Conservation (phyloP, 805 yeast species). For the Kuraishia cidri region DNA sequence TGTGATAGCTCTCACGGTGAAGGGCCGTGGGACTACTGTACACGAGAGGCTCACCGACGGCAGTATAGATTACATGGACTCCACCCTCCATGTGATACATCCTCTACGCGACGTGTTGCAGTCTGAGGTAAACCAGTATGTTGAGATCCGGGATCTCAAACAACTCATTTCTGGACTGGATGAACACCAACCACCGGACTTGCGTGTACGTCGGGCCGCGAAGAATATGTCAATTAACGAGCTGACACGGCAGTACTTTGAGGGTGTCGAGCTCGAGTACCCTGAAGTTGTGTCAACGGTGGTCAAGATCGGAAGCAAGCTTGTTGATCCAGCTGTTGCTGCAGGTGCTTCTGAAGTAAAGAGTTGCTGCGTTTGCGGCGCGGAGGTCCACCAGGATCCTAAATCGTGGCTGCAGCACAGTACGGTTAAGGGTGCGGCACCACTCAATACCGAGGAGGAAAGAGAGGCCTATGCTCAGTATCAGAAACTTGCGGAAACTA, state of each 20-base stretch:
- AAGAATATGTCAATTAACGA: slow-evolving; percentile 79
- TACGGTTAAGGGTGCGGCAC: slow-evolving; percentile 50
- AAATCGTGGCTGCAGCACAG: slow-evolving; percentile 59
- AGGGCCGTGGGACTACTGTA: slow-evolving; percentile 75
- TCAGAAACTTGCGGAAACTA: too few species aligned
- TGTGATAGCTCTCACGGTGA: slow-evolving; percentile 70
- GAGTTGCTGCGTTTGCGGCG: slow-evolving; percentile 50
- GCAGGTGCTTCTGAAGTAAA: slow-evolving; percentile 6
- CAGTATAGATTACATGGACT: slow-evolving; percentile 17
- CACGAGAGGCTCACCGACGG: slow-evolving; percentile 42
- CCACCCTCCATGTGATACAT: slow-evolving; percentile 37
- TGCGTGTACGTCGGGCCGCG: slow-evolving; percentile 30
- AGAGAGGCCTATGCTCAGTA: slow-evolving; percentile 17
- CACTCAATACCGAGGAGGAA: slow-evolving; percentile 35
- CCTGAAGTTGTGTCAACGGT: slow-evolving; percentile 91
- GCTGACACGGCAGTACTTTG: slow-evolving; percentile 65
- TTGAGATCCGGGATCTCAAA: too few species aligned
- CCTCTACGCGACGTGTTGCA: slow-evolving; percentile 73
- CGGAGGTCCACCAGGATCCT: slow-evolving; percentile 46
- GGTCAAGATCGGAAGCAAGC: slow-evolving; percentile 78
- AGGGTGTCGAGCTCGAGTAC: slow-evolving; percentile 63
- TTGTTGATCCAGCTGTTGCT: slow-evolving; percentile 53
- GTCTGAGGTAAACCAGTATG: slow-evolving; percentile 57
- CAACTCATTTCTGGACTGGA: slow-evolving; percentile 26
- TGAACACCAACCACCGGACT: slow-evolving; percentile 4